A percentile compares a stretch with the other conserved stretches of the same genome.
Evolutionary conservation across 2,329 filamentous ascomycete genomes (phyloP).

Genomic region (Aureobasidium uvarum): DNA sequence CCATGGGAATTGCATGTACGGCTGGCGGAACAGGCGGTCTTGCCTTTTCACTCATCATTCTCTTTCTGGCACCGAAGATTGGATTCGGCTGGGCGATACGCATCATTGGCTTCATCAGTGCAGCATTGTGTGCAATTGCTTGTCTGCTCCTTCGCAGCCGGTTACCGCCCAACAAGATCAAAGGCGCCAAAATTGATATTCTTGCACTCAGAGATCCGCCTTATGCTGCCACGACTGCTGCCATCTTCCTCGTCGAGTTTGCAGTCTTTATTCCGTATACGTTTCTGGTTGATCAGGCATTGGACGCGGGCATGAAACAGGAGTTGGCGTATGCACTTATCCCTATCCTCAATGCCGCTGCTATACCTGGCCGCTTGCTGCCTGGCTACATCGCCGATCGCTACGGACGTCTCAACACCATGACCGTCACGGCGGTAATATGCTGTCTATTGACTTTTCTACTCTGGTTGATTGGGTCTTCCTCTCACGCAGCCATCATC

Average conservation of each 20-base stretch:
- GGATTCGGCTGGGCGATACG: constrained; percentile 49
- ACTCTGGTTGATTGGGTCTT: constrained; percentile 32
- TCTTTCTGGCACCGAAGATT: constrained; percentile 42
- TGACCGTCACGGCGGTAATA: constrained; percentile 31
- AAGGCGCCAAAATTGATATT: constrained; percentile 4
- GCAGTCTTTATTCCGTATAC: constrained; percentile 41
- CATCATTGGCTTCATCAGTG: constrained; percentile 44
- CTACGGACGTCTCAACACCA: constrained; percentile 39
- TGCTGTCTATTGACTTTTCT: constrained; percentile 33
- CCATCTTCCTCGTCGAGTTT: constrained; percentile 40
- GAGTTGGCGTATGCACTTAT: constrained; percentile 37
- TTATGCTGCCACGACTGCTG: constrained; percentile 32
- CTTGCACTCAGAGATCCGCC: neutral
- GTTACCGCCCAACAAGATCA: constrained; percentile 37
- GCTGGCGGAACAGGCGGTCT: constrained; percentile 54
- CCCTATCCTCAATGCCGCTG: constrained; percentile 36
- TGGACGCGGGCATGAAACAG: constrained; percentile 33
- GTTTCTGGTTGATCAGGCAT: constrained; percentile 39
- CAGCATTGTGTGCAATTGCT: constrained; percentile 42
- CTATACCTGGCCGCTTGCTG: constrained; percentile 37
- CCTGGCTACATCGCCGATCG: constrained; percentile 39
- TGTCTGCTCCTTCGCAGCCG: constrained; percentile 45
- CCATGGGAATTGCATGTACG: constrained; percentile 75
- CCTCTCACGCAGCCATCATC: constrained; percentile 31
- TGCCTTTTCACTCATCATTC: constrained; percentile 47